A percentile compares a stretch with the other conserved stretches of the same genome.
Conservation (phyloP, 306 rosid genomes). For the Senna tora region DNA sequence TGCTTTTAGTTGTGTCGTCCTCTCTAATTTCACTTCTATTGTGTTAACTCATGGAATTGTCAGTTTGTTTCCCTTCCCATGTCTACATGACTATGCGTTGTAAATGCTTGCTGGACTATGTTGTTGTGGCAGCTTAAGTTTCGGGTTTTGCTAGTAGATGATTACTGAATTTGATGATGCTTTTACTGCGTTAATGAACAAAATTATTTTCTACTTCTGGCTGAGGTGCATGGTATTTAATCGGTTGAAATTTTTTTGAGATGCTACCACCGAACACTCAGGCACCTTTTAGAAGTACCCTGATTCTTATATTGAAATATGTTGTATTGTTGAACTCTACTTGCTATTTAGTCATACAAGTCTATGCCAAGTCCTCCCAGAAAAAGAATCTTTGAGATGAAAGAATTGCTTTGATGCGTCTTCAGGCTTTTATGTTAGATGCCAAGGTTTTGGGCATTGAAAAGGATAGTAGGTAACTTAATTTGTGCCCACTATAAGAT, state of each 20-base stretch:
- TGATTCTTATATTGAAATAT: neutral
- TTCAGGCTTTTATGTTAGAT: neutral
- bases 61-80: neutral
- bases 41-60: neutral
- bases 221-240: neutral
- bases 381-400: neutral
- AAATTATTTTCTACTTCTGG: neutral
- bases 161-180: neutral
- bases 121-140: neutral
- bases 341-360: neutral
- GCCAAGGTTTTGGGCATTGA: neutral
- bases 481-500: neutral
- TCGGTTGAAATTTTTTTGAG: neutral
- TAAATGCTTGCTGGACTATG: neutral
- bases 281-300: neutral
- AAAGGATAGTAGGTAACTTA: neutral
- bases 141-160: neutral
- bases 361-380: neutral
- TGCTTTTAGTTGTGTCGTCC: neutral
- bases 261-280: neutral
- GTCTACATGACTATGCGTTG: neutral
- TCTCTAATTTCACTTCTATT: neutral
- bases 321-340: neutral
- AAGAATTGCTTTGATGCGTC: neutral
- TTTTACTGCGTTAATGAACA: neutral